These are phyloP conservation scores for Beta macrorhiza DNA, from an alignment of 179 eudicot species.

Conservation along the genomic window DNA sequence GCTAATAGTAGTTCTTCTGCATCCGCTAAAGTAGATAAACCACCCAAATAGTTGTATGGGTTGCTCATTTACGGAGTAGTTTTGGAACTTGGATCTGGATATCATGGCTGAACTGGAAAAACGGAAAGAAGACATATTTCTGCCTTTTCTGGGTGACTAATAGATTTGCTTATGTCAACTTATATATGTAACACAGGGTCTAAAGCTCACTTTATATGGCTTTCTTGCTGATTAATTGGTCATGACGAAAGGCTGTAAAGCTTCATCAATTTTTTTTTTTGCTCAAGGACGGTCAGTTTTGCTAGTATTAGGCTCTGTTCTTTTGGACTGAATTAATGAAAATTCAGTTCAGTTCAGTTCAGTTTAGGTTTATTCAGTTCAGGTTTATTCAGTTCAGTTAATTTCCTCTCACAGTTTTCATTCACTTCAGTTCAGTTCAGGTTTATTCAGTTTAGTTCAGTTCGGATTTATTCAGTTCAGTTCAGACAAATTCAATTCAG, in stretches of 20 bases:
- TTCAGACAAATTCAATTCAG: too few species aligned
- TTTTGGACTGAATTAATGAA: too few species aligned
- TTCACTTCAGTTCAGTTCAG: too few species aligned
- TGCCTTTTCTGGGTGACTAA: neutral
- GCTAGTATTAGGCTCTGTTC: neutral
- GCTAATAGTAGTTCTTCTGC: constrained; percentile 26
- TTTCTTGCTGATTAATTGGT: neutral
- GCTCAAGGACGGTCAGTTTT: neutral
- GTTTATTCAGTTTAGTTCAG: too few species aligned
- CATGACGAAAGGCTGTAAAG: neutral
- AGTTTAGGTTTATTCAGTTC: too few species aligned
- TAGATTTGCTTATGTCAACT: neutral
- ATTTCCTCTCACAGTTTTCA: too few species aligned
- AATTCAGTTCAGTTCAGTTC: too few species aligned
- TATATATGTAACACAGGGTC: neutral
- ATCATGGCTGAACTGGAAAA: neutral
- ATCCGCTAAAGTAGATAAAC: constrained; percentile 26
- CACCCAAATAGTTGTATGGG: constrained; percentile 24
- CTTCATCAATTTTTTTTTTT: neutral
- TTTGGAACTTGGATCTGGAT: neutral
- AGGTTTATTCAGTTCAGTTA: too few species aligned
- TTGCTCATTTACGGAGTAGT: neutral
- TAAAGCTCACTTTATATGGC: neutral
- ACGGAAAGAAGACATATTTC: neutral
- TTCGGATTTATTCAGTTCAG: too few species aligned